A percentile compares a stretch with the other conserved stretches of the same genome.
Evolutionary conservation across 495 filamentous ascomycete species (phyloP).

Genomic region (Talaromyces adpressus): DNA sequence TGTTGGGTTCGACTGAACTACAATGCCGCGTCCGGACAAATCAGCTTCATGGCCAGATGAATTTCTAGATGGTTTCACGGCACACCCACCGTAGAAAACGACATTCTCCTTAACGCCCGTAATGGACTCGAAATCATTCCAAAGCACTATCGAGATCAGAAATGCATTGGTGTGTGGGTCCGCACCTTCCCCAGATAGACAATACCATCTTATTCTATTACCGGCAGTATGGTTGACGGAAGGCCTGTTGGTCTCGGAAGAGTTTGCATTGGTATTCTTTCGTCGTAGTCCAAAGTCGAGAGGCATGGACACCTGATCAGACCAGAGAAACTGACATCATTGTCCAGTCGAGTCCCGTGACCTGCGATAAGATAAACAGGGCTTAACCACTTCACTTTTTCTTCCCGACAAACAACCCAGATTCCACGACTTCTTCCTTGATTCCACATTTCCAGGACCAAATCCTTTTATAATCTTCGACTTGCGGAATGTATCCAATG

Average conservation of each 20-base stretch:
- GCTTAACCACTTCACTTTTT: not conserved
- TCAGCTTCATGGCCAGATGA: not conserved
- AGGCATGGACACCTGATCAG: not conserved
- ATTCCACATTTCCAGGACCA: not conserved
- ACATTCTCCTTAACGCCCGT: not conserved
- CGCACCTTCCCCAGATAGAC: not conserved
- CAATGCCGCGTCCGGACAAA: too few species aligned
- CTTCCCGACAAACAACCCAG: not conserved
- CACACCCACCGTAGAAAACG: not conserved
- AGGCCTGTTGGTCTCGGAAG: not conserved
- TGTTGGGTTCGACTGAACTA: too few species aligned
- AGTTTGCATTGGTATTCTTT: not conserved
- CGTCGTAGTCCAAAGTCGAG: not conserved
- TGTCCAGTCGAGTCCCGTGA: not conserved
- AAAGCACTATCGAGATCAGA: not conserved
- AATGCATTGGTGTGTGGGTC: not conserved
- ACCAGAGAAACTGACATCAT: too few species aligned
- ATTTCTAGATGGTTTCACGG: conserved; percentile 2
- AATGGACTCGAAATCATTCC: not conserved
- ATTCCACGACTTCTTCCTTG: not conserved
- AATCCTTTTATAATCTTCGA: not conserved
- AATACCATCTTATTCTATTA: conserved; percentile 3
- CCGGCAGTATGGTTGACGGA: not conserved
- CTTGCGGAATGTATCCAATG: not conserved
- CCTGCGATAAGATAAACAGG: not conserved